A percentile compares a stretch with the other conserved stretches of the same genome.
These are phyloP conservation scores for Pichia sorboxylosa DNA, from an alignment of 1,139 yeast genomes.

Conservation along the genomic window DNA sequence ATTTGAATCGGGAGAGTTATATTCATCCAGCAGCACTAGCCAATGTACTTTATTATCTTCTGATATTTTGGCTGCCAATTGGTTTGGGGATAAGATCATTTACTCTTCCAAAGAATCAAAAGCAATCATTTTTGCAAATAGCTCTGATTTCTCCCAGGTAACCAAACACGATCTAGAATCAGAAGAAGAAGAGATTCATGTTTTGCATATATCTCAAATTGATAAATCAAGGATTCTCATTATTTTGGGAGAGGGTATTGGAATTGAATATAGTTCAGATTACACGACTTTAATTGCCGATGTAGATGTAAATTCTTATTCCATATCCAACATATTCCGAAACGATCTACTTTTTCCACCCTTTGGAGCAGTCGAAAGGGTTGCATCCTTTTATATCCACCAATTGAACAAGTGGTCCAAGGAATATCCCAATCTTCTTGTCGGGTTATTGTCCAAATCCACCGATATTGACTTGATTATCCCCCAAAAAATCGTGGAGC, in stretches of 20 bases:
- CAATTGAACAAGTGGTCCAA: slow-evolving; percentile 35
- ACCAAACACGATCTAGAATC: background rate
- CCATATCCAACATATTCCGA: slow-evolving; percentile 4
- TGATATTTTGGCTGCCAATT: slow-evolving; percentile 6
- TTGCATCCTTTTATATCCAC: slow-evolving; percentile 36
- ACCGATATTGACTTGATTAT: slow-evolving; percentile 44
- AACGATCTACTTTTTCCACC: slow-evolving; percentile 24
- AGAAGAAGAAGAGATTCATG: slow-evolving; percentile 3
- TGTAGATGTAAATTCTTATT: background rate
- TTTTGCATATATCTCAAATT: slow-evolving; percentile 4
- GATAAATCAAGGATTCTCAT: slow-evolving; percentile 5
- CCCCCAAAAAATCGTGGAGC: slow-evolving; percentile 26
- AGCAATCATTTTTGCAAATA: background rate
- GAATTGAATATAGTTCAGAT: slow-evolving; percentile 1
- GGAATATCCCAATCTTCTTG: slow-evolving; percentile 24
- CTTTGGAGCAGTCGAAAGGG: slow-evolving; percentile 42
- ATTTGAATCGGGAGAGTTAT: slow-evolving; percentile 5
- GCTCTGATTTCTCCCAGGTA: background rate
- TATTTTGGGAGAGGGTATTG: slow-evolving; percentile 5
- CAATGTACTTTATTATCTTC: background rate
- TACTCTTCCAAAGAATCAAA: background rate
- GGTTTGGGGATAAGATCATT: slow-evolving; percentile 6
- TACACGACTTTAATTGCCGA: slow-evolving; percentile 7
- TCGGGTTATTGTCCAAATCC: slow-evolving; percentile 51
- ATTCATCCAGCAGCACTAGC: background rate